Base-by-base conservation (phyloP, 1,284 basidiomycete genomes). In the Rhodotorula sp. region DNA sequence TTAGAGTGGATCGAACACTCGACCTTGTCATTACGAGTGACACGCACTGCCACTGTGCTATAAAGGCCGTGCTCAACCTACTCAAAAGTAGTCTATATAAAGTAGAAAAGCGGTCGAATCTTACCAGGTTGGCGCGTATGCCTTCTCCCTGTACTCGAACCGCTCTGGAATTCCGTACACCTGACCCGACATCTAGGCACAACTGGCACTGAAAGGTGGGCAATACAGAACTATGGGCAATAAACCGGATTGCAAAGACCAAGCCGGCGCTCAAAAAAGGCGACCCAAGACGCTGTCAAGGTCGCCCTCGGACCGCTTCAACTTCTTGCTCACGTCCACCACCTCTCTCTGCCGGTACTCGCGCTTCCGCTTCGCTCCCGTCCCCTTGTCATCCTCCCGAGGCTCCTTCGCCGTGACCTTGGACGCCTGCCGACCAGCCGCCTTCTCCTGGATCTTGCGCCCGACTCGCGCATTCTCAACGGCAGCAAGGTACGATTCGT, bases 381-480 rank as follows among this genome's bases (percentile, higher is more conserved):
- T 62, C 49, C 63, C 69, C 22, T 58, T 73, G 54, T 69, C 61
- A 6, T 62, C 63, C 7, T 18, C 57, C 17, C 6, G 60, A 24
- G 26, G 12, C 48, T 1, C 44, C 51, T 1, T 48, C 30, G 1
- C 17, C 62, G n/a, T 12, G 14, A 7, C 33, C 44, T 60, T 68
- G 33, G 58, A 67, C 48, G 10, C 45, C 53, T n/a, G 64, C 6
- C 76, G 80, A 76, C 86, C 30, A 6, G 67, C 76, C 63, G 81
- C 91, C 79, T 88, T 88, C 73, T 89, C 88, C 46, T 87, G 87
- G 60, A 94, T 89, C 81, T 95, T 95, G 74, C 91, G 88, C 77
- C 95, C 83, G 45, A 95, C 88, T n/a, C 90, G 87, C 1, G 95
- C 95, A 26, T 95, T 86, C 79, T 98, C 96, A 51, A 99, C 96